Conservation (phyloP, 176 grass and related monocot genomes). For the Raddia guianensis region DNA sequence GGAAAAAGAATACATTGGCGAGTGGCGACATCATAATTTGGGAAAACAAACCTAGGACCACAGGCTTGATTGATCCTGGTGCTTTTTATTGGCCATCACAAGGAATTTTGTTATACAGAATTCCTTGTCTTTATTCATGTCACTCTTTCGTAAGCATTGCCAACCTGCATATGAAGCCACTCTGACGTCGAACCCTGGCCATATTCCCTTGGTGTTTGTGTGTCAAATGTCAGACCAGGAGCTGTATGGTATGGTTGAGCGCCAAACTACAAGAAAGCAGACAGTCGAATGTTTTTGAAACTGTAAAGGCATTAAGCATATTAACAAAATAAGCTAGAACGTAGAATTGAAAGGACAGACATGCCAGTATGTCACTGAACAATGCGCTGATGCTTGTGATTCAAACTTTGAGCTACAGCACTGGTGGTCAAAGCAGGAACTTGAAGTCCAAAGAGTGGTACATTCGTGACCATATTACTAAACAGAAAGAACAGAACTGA, state of each 20-base stretch:
- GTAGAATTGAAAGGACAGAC: neutral
- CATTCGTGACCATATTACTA: neutral
- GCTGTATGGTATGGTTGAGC: conserved; percentile 45
- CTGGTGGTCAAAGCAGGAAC: neutral
- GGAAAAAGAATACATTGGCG: conserved; percentile 47
- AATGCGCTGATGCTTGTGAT: neutral
- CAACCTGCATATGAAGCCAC: conserved; percentile 84
- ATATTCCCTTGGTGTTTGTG: conserved; percentile 66
- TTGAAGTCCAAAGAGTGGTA: neutral
- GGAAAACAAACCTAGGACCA: conserved; percentile 36
- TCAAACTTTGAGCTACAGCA: neutral
- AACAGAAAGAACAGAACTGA: neutral
- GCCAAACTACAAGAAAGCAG: conserved; percentile 54
- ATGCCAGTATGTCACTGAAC: neutral
- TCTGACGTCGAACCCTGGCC: conserved; percentile 46
- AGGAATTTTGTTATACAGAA: neutral
- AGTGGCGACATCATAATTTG: conserved; percentile 41
- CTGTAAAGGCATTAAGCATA: neutral
- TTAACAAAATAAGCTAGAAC: conserved; percentile 8
- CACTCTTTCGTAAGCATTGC: conserved; percentile 69
- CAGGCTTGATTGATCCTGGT: conserved; percentile 36
- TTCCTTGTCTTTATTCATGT: conserved; percentile 48
- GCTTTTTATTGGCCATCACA: conserved; percentile 36
- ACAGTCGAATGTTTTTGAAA: neutral
- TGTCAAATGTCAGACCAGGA: conserved; percentile 51